Evolutionary conservation across 176 grass and related monocot genomes (phyloP).

Genomic region (Bolboschoenus planiculmis): DNA sequence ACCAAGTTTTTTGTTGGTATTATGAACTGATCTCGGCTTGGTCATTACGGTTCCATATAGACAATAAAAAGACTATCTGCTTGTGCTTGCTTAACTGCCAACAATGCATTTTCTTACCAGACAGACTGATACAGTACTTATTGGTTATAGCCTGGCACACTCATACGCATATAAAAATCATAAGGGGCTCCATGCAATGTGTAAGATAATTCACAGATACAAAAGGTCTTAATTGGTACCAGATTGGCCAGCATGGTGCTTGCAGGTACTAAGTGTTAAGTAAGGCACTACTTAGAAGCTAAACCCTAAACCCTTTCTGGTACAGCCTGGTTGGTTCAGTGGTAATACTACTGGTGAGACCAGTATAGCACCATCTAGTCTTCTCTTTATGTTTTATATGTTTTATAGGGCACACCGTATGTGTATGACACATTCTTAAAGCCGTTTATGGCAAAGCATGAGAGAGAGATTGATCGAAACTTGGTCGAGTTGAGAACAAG

Average conservation of each 20-base stretch:
- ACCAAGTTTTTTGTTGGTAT: neutral
- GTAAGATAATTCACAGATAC: neutral
- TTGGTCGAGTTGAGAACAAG: constrained; percentile 42
- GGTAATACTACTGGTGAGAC: neutral
- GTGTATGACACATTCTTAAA: constrained; percentile 50
- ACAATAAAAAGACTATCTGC: neutral
- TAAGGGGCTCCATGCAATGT: neutral
- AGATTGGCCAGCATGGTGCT: neutral
- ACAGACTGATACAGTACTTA: neutral
- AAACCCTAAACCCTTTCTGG: neutral
- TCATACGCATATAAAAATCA: neutral
- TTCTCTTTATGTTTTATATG: neutral
- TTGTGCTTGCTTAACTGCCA: neutral
- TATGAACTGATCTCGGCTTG: neutral
- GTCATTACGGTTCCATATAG: neutral
- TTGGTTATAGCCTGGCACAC: neutral
- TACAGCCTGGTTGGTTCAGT: neutral
- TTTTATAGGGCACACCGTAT: constrained; percentile 43
- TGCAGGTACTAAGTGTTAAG: neutral
- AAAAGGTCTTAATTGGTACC: neutral
- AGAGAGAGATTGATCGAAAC: constrained; percentile 49
- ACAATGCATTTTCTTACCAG: neutral
- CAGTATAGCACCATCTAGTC: neutral
- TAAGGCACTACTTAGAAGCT: neutral
- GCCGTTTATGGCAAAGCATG: constrained; percentile 44